These are phyloP conservation scores for Aspergillus fumigatiaffinis DNA, from an alignment of 2,329 filamentous ascomycete species.

Conservation along the genomic window DNA sequence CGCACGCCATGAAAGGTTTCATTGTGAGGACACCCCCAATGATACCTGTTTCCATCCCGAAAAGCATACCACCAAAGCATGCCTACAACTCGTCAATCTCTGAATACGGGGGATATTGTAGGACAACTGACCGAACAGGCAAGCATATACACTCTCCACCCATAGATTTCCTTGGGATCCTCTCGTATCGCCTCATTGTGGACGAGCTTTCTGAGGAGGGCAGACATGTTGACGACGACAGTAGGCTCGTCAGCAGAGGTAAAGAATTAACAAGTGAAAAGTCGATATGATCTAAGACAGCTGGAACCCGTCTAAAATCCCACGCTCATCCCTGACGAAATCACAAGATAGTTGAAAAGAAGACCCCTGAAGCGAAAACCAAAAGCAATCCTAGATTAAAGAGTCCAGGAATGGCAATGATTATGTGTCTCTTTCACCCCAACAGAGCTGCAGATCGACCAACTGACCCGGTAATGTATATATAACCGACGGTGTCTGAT, in stretches of 20 bases:
- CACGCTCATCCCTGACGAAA: background rate
- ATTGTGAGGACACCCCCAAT: slow-evolving; percentile 65
- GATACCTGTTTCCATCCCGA: slow-evolving; percentile 64
- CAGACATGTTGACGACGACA: slow-evolving; percentile 32
- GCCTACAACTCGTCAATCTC: slow-evolving; percentile 31
- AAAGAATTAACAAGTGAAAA: background rate
- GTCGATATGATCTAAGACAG: background rate
- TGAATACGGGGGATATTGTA: background rate
- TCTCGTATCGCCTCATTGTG: slow-evolving; percentile 68
- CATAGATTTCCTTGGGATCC: slow-evolving; percentile 65
- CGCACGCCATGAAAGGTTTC: slow-evolving; percentile 53
- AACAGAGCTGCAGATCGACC: background rate
- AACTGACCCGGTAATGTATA: background rate
- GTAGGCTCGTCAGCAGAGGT: background rate
- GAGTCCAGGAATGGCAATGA: background rate
- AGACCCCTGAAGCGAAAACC: background rate
- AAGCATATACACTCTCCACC: slow-evolving; percentile 64
- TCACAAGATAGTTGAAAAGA: background rate
- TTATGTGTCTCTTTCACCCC: background rate
- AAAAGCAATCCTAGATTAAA: background rate
- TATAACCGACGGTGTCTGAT: background rate
- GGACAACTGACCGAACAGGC: slow-evolving; percentile 51
- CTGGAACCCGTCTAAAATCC: background rate
- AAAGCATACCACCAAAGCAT: slow-evolving; percentile 67
- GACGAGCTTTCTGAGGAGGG: slow-evolving; percentile 54